A percentile compares a stretch with the other conserved stretches of the same genome.
phyloP scores from a whole-genome alignment of 2,329 filamentous ascomycete species.

The Alternaria gansuensis region DNA sequence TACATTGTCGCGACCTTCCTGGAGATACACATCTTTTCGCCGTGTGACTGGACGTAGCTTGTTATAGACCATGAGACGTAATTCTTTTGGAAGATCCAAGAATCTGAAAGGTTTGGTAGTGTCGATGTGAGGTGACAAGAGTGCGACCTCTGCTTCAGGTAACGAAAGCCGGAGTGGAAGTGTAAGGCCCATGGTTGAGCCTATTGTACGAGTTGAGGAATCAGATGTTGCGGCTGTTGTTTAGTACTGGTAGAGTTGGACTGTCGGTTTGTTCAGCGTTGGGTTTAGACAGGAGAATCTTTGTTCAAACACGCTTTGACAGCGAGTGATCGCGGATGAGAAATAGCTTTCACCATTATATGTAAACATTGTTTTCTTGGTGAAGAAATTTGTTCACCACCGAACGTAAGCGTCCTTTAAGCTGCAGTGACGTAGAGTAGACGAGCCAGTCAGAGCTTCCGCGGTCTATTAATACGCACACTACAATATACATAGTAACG shows the following conservation, averaged over 20 bases:
- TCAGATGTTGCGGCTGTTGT: not conserved
- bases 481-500: not conserved
- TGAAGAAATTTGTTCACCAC: not conserved
- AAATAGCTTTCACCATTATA: not conserved
- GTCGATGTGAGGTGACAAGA: not conserved
- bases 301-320: not conserved
- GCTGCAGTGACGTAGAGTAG: not conserved
- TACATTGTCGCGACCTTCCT: not conserved
- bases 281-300: no score
- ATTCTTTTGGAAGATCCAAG: slow-evolving; percentile 18
- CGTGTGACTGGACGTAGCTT: slow-evolving; percentile 3
- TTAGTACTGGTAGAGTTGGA: not conserved
- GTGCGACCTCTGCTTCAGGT: not conserved
- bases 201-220: not conserved
- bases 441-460: not conserved
- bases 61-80: slow-evolving; percentile 20
- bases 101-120: slow-evolving; percentile 10
- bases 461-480: not conserved
- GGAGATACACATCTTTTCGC: not conserved
- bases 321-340: not conserved
- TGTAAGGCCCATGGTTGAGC: not conserved
- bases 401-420: not conserved
- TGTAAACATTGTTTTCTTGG: not conserved
- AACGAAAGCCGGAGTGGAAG: not conserved
- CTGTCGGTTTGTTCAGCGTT: not conserved